Evolutionary conservation across 139 green algal genomes (phyloP).

Genomic region (Chlamydomonas incerta): DNA sequence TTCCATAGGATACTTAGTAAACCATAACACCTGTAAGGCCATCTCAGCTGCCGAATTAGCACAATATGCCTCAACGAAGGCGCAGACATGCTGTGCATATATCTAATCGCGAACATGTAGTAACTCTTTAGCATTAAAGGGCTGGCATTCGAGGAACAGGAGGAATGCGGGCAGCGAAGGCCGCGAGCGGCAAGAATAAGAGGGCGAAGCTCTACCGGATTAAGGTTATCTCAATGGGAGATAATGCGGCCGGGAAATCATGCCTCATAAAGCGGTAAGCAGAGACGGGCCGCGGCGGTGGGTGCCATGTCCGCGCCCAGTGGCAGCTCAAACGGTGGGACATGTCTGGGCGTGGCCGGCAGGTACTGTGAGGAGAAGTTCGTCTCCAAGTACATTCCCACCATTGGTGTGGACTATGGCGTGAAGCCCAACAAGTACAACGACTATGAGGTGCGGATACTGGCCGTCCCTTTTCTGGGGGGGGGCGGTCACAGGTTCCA

Average conservation of each 20-base stretch:
- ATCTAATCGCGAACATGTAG: too few species aligned
- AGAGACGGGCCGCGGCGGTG: not conserved
- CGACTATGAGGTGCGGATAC: slow-evolving; percentile 60
- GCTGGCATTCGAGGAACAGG: not conserved
- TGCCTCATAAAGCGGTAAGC: slow-evolving; percentile 78
- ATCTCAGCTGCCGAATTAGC: too few species aligned
- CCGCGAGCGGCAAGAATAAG: slow-evolving; percentile 41
- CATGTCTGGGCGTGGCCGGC: not conserved
- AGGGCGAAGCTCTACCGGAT: slow-evolving; percentile 59
- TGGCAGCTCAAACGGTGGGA: not conserved
- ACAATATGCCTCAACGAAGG: too few species aligned
- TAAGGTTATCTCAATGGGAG: slow-evolving; percentile 78
- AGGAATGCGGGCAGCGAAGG: slow-evolving; percentile 43
- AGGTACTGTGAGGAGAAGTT: slow-evolving; percentile 84
- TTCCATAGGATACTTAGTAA: too few species aligned
- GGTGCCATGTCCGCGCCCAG: not conserved
- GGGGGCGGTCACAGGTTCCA: too few species aligned
- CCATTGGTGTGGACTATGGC: slow-evolving; percentile 81
- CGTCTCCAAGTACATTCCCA: slow-evolving; percentile 75
- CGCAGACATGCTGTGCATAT: too few species aligned
- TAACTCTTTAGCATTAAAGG: not conserved
- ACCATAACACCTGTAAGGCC: too few species aligned
- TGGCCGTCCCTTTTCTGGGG: too few species aligned
- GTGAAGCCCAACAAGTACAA: slow-evolving; percentile 72
- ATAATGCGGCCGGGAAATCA: slow-evolving; percentile 72